A percentile compares a stretch with the other conserved stretches of the same genome.
These are phyloP conservation scores for Clarireedia homoeocarpa DNA, from an alignment of 2,329 filamentous ascomycete genomes.

Conservation along the genomic window DNA sequence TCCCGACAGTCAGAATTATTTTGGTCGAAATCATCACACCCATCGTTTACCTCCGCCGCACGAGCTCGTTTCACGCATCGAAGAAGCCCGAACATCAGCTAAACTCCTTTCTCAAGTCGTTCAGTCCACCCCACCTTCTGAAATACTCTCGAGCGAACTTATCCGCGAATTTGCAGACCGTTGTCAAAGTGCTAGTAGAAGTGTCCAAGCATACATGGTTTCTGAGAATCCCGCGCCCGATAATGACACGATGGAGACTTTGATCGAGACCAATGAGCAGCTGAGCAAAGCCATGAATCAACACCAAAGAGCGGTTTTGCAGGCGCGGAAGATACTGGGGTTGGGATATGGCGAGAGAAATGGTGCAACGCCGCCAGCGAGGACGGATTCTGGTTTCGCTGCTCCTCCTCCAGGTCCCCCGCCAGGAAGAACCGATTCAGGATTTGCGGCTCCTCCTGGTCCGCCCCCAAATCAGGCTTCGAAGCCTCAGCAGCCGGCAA, in stretches of 20 bases:
- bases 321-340: conserved; percentile 49
- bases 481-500: not conserved
- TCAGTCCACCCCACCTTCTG: conserved; percentile 69
- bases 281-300: conserved; percentile 74
- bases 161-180: conserved; percentile 87
- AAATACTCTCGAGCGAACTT: conserved; percentile 77
- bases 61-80: conserved; percentile 75
- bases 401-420: conserved; percentile 10
- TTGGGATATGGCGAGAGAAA: conserved; percentile 23
- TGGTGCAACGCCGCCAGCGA: conserved; percentile 17
- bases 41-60: conserved; percentile 53
- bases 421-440: conserved; percentile 14
- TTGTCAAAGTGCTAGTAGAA: conserved; percentile 71
- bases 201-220: conserved; percentile 80
- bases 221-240: conserved; percentile 74
- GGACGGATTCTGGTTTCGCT: conserved; percentile 9
- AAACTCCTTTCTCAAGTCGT: conserved; percentile 89
- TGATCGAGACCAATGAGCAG: conserved; percentile 93
- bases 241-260: conserved; percentile 84
- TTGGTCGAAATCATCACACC: conserved; percentile 42
- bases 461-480: conserved; percentile 12
- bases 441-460: conserved; percentile 4
- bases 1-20: conserved; percentile 46
- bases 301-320: conserved; percentile 73
- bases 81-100: conserved; percentile 85